Evolutionary conservation across 257 asterid genomes (phyloP), one percentile per base, ranked within the genome.

Genomic region (Knoxia roxburghii): DNA sequence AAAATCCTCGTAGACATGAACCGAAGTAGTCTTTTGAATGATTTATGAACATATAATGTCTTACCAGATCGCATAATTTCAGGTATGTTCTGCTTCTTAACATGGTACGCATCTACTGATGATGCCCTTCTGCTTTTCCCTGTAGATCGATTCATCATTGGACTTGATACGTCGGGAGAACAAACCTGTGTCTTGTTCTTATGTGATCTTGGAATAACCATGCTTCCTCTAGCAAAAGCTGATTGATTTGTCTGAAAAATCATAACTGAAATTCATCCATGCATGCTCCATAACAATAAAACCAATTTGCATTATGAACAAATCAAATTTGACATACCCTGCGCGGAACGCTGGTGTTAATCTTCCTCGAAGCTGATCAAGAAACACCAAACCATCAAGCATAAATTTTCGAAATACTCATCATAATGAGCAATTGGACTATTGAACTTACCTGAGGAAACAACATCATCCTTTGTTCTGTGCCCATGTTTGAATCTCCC

Each of bases 331-430:
- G 14, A n/a, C 70, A 11, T 41, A 79, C 91, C 85, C 74, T 72
- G 48, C 71, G 73, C 72, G 26, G 72, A 21, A 27, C 26, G 30
- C 78, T 49, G n/a, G 6, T 46, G 13, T 49, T 75, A 1, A 27
- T 65, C 54, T 72, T 78, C 75, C 45, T 78, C 20, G 58, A 65
- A 24, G 67, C 87, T 83, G 81, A 75, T n/a, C n/a, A 56, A 64
- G 64, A 63, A 78, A 56, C 10, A 39, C 12, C 58, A 73, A 13
- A 39, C 24, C 18, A 10, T 18, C 43, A 8, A 68, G 40, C 51
- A 50, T 58, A 9, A 20, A 27, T 29, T 29, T 50, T 37, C 2
- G 5, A 18, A 26, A 54, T 57, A 9, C 14, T 17, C 61, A 26
- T 7, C 33, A 53, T 33, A 33, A 33, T 33, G 39, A 33, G 39